Evolutionary conservation across 768 basidiomycete genomes (phyloP).

Genomic region (Tulasnella sp.): DNA sequence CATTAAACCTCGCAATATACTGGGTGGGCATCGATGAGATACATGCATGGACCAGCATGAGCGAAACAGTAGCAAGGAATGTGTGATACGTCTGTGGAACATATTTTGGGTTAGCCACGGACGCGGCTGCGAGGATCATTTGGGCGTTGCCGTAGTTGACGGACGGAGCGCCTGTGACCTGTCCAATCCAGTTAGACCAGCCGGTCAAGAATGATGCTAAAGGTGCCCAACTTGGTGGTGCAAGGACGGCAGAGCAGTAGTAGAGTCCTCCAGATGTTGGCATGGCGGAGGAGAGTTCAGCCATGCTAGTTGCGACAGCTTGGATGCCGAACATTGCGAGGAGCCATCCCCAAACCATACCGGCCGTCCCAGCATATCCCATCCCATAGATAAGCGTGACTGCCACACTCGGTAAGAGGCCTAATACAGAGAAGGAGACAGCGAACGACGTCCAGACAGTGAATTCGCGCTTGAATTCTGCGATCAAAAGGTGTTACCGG

Average conservation of each 20-base stretch:
- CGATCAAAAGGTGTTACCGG: too few relatives aligned
- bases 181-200: constrained; percentile 11
- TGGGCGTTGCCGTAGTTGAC: constrained; percentile 14
- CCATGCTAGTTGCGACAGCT: constrained; percentile 11
- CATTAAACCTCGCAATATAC: constrained; percentile 14
- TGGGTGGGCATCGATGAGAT: constrained; percentile 14
- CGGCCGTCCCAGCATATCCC: constrained; percentile 14
- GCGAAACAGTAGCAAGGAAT: not conserved
- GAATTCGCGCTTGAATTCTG: constrained; percentile 3
- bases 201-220: constrained; percentile 12
- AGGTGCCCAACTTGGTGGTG: constrained; percentile 13
- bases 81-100: constrained; percentile 3
- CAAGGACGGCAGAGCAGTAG: not conserved
- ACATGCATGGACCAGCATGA: constrained; percentile 8
- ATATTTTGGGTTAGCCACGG: constrained; percentile 9
- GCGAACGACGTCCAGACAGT: constrained; percentile 11
- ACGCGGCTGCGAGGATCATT: constrained; percentile 14
- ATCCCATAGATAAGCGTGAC: constrained; percentile 9
- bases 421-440: constrained; percentile 17
- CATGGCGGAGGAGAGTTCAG: constrained; percentile 15
- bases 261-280: constrained; percentile 12
- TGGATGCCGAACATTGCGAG: constrained; percentile 15
- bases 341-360: constrained; percentile 1
- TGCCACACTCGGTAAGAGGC: constrained; percentile 15
- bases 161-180: constrained; percentile 12